These are phyloP conservation scores for Aspergillus leporis DNA, from an alignment of 495 filamentous ascomycete genomes.

Conservation along the genomic window DNA sequence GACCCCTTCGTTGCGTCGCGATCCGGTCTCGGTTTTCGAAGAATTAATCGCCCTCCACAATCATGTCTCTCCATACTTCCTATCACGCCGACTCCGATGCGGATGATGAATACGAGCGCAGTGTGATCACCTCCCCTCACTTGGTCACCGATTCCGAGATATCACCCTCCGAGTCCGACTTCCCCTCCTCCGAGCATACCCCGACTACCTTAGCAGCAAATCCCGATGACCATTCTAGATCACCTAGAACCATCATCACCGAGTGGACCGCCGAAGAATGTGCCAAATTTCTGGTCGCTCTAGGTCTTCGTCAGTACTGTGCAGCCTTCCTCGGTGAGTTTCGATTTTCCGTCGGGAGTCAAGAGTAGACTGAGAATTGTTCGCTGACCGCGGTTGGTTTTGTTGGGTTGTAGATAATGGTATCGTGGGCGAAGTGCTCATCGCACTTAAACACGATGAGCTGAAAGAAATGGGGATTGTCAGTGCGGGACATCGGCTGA, in stretches of 20 bases:
- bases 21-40: slow-evolving; percentile 2
- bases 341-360: background rate
- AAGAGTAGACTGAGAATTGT: background rate
- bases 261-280: slow-evolving; percentile 90
- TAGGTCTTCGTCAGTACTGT: slow-evolving; percentile 83
- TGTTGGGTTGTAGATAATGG: slow-evolving; percentile 68
- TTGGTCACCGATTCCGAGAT: slow-evolving; percentile 75
- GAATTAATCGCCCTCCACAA: slow-evolving; percentile 5
- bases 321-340: slow-evolving; percentile 74
- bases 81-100: slow-evolving; percentile 86
- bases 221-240: slow-evolving; percentile 62
- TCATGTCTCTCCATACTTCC: slow-evolving; percentile 53
- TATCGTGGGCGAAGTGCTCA: slow-evolving; percentile 87
- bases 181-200: slow-evolving; percentile 79
- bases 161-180: slow-evolving; percentile 80
- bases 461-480: slow-evolving; percentile 90
- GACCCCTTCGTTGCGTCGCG: slow-evolving; percentile 15
- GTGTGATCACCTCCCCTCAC: slow-evolving; percentile 69
- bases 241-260: slow-evolving; percentile 76
- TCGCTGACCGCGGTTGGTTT: slow-evolving; percentile 4
- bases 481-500: slow-evolving; percentile 91
- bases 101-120: slow-evolving; percentile 92
- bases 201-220: slow-evolving; percentile 82
- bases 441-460: slow-evolving; percentile 88
- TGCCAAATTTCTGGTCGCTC: slow-evolving; percentile 76